These are phyloP conservation scores for Mycena sp. DNA, from an alignment of 1,284 basidiomycete genomes.

Conservation along the genomic window DNA sequence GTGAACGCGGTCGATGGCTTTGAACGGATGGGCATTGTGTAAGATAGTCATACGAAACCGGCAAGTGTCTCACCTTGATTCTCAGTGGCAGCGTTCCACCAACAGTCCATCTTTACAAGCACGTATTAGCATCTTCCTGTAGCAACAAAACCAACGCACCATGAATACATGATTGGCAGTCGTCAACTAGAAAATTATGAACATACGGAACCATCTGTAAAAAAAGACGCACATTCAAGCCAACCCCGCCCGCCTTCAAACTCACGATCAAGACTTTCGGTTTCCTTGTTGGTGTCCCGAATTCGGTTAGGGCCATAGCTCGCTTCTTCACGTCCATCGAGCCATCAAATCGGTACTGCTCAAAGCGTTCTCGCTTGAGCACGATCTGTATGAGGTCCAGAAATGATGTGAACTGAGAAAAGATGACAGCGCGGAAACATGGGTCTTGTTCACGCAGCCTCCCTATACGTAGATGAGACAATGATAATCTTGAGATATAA, in stretches of 20 bases:
- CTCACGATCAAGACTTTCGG: slow-evolving; percentile 89
- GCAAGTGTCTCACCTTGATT: slow-evolving; percentile 90
- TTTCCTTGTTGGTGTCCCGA: slow-evolving; percentile 71
- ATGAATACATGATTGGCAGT: slow-evolving; percentile 88
- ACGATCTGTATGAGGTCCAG: slow-evolving; percentile 84
- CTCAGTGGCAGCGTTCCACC: slow-evolving; percentile 94
- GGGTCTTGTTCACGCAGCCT: slow-evolving; percentile 77
- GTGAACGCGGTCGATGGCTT: slow-evolving; percentile 86
- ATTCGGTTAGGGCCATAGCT: slow-evolving; percentile 77
- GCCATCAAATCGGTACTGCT: slow-evolving; percentile 91
- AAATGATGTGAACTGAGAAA: slow-evolving; percentile 89
- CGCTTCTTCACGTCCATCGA: slow-evolving; percentile 91
- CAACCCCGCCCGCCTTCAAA: slow-evolving; percentile 94
- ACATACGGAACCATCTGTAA: background rate
- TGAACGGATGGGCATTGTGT: too few relatives aligned
- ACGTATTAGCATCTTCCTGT: background rate
- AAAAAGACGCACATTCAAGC: slow-evolving; percentile 73
- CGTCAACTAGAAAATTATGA: slow-evolving; percentile 59
- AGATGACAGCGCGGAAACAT: slow-evolving; percentile 86
- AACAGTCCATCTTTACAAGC: slow-evolving; percentile 85
- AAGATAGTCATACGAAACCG: too few relatives aligned
- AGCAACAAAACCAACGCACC: slow-evolving; percentile 57
- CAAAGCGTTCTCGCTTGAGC: slow-evolving; percentile 77
- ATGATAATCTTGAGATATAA: background rate
- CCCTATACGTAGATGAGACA: slow-evolving; percentile 47